Conservation (phyloP, 768 basidiomycete genomes). For the Lactifluus hygrophoroides region DNA sequence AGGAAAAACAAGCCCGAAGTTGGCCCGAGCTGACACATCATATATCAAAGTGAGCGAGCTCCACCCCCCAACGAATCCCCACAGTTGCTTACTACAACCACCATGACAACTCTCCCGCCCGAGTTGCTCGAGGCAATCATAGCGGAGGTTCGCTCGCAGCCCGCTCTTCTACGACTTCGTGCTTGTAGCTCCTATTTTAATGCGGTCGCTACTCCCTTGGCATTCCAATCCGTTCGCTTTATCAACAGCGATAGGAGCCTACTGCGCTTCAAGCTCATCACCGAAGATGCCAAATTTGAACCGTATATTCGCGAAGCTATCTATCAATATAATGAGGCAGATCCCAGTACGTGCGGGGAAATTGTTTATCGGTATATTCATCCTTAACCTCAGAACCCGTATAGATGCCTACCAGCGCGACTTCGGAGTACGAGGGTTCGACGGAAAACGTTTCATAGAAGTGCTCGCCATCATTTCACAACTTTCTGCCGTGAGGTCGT, state of each 20-base stretch:
- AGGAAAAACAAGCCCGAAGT: no score
- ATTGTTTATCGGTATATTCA: neutral
- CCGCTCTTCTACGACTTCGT: neutral
- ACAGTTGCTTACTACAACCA: neutral
- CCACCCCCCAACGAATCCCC: no score
- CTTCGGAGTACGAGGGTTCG: neutral
- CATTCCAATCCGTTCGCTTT: neutral
- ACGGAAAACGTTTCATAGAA: neutral
- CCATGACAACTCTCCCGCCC: neutral
- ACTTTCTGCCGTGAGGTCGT: neutral
- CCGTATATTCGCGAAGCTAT: neutral
- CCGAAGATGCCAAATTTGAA: neutral
- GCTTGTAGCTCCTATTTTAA: neutral
- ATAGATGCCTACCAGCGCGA: neutral
- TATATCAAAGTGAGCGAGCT: no score
- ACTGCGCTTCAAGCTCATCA: neutral
- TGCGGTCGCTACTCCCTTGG: slow-evolving; percentile 6
- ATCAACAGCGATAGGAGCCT: neutral
- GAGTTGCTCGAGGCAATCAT: neutral
- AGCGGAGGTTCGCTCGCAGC: neutral
- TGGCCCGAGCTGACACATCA: no score
- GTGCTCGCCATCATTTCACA: neutral
- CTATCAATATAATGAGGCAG: slow-evolving; percentile 5
- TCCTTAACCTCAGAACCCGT: neutral
- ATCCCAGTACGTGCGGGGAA: neutral